Evolutionary conservation across 192 early-diverging fungal genomes (phyloP).

Genomic region (Backusella tuberculispora): DNA sequence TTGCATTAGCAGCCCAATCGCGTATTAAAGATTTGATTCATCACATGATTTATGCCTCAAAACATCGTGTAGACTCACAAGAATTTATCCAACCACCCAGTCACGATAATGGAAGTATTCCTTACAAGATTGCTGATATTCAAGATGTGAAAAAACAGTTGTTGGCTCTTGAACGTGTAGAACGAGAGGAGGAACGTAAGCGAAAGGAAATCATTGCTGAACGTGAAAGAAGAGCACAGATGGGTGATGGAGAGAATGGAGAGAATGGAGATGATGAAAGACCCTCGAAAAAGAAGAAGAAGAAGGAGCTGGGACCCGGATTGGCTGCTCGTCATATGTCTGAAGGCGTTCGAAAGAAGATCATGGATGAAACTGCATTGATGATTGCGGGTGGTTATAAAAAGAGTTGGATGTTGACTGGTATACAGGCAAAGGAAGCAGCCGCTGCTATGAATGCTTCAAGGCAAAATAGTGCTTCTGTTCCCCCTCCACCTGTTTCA

Average conservation of each 20-base stretch:
- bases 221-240: constrained; percentile 48
- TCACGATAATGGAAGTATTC: constrained; percentile 53
- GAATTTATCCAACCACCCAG: constrained; percentile 64
- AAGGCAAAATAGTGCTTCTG: neutral
- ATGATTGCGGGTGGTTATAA: constrained; percentile 47
- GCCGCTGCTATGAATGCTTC: neutral
- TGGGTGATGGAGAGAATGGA: constrained; percentile 47
- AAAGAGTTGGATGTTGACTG: constrained; percentile 53
- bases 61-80: constrained; percentile 71
- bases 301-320: constrained; percentile 42
- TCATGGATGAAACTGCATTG: constrained; percentile 40
- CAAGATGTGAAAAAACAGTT: constrained; percentile 76
- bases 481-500: neutral
- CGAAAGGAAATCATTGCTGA: constrained; percentile 41
- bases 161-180: constrained; percentile 70
- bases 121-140: constrained; percentile 68
- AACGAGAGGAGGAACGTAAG: constrained; percentile 67
- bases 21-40: constrained; percentile 64
- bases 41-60: constrained; percentile 69
- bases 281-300: constrained; percentile 27
- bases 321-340: constrained; percentile 30
- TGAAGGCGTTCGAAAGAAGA: constrained; percentile 26
- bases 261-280: constrained; percentile 34
- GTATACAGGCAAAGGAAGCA: constrained; percentile 10
- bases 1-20: constrained; percentile 72